Evolutionary conservation across 805 yeast genomes (phyloP).

Genomic region (Lachancea quebecensis): DNA sequence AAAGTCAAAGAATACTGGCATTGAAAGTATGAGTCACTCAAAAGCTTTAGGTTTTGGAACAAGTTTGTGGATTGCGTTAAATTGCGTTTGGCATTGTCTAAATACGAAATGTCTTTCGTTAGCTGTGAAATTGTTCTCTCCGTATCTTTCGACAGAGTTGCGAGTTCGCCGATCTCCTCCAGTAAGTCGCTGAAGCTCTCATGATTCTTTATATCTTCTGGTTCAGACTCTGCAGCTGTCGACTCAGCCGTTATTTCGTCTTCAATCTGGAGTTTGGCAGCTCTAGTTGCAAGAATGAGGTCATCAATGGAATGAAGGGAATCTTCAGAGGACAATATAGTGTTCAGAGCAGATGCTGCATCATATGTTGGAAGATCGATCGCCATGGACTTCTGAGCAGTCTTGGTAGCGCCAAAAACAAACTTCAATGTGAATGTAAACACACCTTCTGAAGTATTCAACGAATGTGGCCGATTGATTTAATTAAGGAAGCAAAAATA

Average conservation of each 20-base stretch:
- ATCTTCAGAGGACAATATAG: slow-evolving; percentile 45
- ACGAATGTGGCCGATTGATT: no score
- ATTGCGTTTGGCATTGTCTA: slow-evolving; percentile 81
- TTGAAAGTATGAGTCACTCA: slow-evolving; percentile 41
- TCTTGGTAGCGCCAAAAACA: neutral
- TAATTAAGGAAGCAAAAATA: slow-evolving; percentile 16
- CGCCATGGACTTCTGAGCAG: slow-evolving; percentile 13
- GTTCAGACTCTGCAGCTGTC: slow-evolving; percentile 27
- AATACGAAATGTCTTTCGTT: slow-evolving; percentile 68
- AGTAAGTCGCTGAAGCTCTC: slow-evolving; percentile 34
- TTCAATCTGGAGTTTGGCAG: slow-evolving; percentile 46
- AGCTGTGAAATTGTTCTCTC: slow-evolving; percentile 56
- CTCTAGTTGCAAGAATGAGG: slow-evolving; percentile 42
- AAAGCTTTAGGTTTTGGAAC: slow-evolving; percentile 79
- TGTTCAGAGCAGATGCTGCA: slow-evolving; percentile 46
- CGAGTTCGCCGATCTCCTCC: slow-evolving; percentile 55
- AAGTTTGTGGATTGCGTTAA: slow-evolving; percentile 80
- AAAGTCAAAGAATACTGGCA: slow-evolving; percentile 15
- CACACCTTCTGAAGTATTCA: no score
- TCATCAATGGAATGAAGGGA: slow-evolving; percentile 45
- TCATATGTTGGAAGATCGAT: slow-evolving; percentile 39
- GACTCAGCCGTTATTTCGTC: slow-evolving; percentile 28
- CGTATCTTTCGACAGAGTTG: slow-evolving; percentile 50
- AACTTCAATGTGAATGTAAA: no score
- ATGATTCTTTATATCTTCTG: slow-evolving; percentile 19